Conservation (phyloP, 208 protist species). For the Angomonas deanei region DNA sequence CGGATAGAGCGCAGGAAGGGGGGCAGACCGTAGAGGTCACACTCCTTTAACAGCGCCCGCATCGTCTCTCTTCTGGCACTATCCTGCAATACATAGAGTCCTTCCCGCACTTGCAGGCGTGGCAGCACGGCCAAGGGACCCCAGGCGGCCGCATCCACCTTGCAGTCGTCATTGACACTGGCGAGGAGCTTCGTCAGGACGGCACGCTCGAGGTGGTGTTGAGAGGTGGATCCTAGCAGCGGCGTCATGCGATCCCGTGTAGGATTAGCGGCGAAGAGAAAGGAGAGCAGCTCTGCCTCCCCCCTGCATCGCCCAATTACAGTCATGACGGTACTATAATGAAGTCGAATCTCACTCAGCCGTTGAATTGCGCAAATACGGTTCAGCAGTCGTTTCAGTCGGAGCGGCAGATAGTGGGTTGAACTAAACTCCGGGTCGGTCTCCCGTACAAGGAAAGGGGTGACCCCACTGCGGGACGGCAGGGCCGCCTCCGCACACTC, state of each 20-base stretch:
- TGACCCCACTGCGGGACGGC: not conserved
- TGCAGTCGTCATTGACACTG: conserved; percentile 15
- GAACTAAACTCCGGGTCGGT: not conserved
- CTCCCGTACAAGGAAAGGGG: not conserved
- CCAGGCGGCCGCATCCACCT: conserved; percentile 39
- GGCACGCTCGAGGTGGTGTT: conserved; percentile 38
- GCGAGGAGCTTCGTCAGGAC: conserved; percentile 34
- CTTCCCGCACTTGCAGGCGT: conserved; percentile 41
- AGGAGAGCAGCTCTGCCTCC: conserved; percentile 6
- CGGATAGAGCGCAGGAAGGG: conserved; percentile 85
- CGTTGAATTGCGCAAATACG: conserved; percentile 34
- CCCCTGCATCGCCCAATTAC: not conserved
- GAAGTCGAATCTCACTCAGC: conserved; percentile 36
- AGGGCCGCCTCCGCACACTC: not conserved
- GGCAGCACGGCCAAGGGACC: conserved; percentile 30
- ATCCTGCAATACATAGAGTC: conserved; percentile 56
- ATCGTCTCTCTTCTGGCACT: conserved; percentile 28
- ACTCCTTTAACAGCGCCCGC: conserved; percentile 33
- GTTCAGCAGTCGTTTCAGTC: conserved; percentile 18
- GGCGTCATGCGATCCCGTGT: conserved; percentile 28
- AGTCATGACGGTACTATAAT: conserved; percentile 19
- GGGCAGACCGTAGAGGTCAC: conserved; percentile 76
- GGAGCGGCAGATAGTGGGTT: not conserved
- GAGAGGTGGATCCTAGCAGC: conserved; percentile 30
- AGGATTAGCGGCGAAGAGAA: conserved; percentile 12